A percentile compares a stretch with the other conserved stretches of the same genome.
phyloP scores from a whole-genome alignment of 176 grass and related monocot genomes.

The Chloris gayana region DNA sequence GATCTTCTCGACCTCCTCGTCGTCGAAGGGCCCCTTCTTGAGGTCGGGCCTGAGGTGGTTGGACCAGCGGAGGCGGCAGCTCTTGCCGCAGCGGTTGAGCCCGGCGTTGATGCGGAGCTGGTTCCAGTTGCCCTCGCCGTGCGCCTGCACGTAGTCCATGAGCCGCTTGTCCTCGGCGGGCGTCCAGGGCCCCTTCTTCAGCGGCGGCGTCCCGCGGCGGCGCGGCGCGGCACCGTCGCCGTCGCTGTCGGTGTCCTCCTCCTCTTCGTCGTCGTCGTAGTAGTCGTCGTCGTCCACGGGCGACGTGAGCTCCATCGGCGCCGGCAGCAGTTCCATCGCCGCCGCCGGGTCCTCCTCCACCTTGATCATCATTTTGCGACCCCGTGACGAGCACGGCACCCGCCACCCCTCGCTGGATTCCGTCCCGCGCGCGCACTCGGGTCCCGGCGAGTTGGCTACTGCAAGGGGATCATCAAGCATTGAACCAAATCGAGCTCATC shows the following conservation, averaged over 20 bases:
- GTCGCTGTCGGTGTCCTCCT: background rate
- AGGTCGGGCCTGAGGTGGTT: constrained; percentile 85
- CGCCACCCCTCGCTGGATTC: background rate
- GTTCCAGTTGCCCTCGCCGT: constrained; percentile 89
- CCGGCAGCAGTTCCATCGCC: background rate
- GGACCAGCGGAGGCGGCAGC: constrained; percentile 84
- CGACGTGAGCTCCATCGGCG: background rate
- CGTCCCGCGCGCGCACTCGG: background rate
- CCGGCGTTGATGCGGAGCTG: constrained; percentile 63
- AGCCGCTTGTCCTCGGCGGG: constrained; percentile 66
- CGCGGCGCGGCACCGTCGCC: background rate
- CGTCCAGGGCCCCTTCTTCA: constrained; percentile 91
- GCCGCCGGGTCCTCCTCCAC: background rate
- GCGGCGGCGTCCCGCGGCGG: background rate
- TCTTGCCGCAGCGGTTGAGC: constrained; percentile 81
- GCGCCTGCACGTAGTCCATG: constrained; percentile 57
- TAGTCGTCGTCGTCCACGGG: background rate
- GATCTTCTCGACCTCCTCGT: constrained; percentile 51
- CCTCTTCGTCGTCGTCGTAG: background rate
- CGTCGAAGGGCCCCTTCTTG: constrained; percentile 69
- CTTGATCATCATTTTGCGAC: background rate
- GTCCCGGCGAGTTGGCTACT: background rate
- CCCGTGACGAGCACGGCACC: background rate
- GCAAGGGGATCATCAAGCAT: background rate
- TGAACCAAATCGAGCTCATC: background rate